Conservation (phyloP, 306 rosid species). For the Spatholobus suberectus region DNA sequence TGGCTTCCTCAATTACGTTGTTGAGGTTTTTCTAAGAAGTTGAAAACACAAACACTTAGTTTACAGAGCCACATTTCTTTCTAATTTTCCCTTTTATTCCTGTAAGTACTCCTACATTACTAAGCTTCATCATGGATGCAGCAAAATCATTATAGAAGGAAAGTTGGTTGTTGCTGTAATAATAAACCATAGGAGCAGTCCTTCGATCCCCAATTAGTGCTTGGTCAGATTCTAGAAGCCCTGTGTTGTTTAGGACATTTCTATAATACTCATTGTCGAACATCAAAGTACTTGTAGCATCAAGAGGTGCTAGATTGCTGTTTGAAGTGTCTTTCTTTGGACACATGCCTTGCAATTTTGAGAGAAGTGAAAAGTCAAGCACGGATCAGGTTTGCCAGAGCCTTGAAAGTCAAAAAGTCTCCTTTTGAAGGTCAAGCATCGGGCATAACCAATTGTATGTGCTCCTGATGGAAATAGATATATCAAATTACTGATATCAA, state of each 20-base stretch:
- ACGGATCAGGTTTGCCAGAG: slow-evolving; percentile 66
- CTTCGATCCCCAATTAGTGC: slow-evolving; percentile 50
- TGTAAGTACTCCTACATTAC: slow-evolving; percentile 59
- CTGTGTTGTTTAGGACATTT: slow-evolving; percentile 45
- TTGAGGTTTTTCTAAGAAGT: not conserved
- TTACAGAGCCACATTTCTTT: slow-evolving; percentile 61
- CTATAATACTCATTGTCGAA: slow-evolving; percentile 68
- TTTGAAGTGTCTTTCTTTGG: slow-evolving; percentile 55
- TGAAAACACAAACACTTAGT: slow-evolving; percentile 34
- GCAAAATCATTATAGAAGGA: slow-evolving; percentile 64
- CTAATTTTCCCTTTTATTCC: slow-evolving; percentile 67
- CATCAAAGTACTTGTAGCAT: slow-evolving; percentile 29
- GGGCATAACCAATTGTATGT: slow-evolving; percentile 80
- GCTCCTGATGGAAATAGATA: slow-evolving; percentile 47
- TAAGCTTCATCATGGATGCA: slow-evolving; percentile 66
- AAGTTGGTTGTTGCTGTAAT: slow-evolving; percentile 47
- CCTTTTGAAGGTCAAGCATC: slow-evolving; percentile 62
- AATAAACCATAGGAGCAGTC: slow-evolving; percentile 49
- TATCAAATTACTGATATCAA: not conserved
- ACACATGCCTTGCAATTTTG: slow-evolving; percentile 52
- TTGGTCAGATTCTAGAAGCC: slow-evolving; percentile 71
- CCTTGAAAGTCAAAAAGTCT: slow-evolving; percentile 68
- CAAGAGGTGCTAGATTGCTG: slow-evolving; percentile 68
- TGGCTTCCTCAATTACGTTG: not conserved
- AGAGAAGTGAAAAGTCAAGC: slow-evolving; percentile 48